Percentiles rank a stretch among this genome's conserved stretches.
Conservation (phyloP, 2,329 filamentous ascomycete species). For the Aspergillus pseudotamarii region DNA sequence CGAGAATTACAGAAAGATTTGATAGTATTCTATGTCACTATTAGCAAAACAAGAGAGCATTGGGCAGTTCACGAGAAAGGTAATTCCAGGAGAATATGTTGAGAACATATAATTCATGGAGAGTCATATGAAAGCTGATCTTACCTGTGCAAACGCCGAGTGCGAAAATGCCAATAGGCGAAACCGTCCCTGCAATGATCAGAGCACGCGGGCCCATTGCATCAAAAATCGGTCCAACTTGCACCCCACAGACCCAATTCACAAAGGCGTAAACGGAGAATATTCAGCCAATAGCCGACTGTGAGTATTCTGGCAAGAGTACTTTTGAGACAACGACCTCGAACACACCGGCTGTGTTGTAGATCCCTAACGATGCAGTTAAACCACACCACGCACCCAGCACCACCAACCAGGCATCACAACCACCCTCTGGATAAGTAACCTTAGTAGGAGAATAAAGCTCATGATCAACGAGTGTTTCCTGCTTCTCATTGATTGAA, state of each 20-base stretch:
- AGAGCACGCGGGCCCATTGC: slow-evolving; percentile 26
- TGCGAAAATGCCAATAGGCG: slow-evolving; percentile 20
- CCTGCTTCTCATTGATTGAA: too few relatives aligned
- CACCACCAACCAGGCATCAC: slow-evolving; percentile 45
- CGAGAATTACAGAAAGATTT: slow-evolving; percentile 45
- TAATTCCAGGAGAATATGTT: too few relatives aligned
- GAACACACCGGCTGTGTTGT: slow-evolving; percentile 35
- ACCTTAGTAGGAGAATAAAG: not conserved
- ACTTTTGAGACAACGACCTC: slow-evolving; percentile 20
- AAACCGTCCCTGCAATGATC: slow-evolving; percentile 22
- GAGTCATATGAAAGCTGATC: not conserved
- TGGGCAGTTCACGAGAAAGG: too few relatives aligned
- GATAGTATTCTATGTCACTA: slow-evolving; percentile 39
- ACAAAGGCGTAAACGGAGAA: slow-evolving; percentile 32
- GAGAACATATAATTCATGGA: too few relatives aligned
- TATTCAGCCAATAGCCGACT: slow-evolving; percentile 29
- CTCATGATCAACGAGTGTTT: too few relatives aligned
- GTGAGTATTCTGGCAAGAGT: slow-evolving; percentile 15
- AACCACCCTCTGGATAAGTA: slow-evolving; percentile 23
- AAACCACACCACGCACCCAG: slow-evolving; percentile 38
- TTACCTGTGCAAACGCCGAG: slow-evolving; percentile 26
- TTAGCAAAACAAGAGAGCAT: not conserved
- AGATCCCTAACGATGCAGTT: slow-evolving; percentile 38
- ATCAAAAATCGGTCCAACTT: slow-evolving; percentile 34
- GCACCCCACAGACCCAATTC: slow-evolving; percentile 26